Percentiles rank a stretch among this genome's conserved stretches.
Evolutionary conservation across 1,139 yeast genomes (phyloP).

Genomic region (Diutina siamensis): DNA sequence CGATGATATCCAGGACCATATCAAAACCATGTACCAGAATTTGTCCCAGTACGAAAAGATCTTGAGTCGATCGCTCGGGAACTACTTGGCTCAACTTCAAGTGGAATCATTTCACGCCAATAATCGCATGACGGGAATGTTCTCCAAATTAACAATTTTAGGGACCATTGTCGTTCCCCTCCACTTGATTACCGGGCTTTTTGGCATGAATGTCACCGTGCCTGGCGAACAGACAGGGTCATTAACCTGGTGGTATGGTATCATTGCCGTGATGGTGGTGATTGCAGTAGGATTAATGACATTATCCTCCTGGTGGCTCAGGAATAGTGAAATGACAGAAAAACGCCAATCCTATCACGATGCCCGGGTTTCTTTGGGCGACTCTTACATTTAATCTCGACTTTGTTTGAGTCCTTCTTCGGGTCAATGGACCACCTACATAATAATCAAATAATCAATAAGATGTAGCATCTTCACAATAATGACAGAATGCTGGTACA

Average conservation of each 20-base stretch:
- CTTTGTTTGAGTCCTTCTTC: no score
- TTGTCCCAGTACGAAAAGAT: slow-evolving; percentile 84
- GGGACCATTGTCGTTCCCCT: slow-evolving; percentile 89
- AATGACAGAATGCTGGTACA: no score
- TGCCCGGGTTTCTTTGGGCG: no score
- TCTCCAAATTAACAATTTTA: slow-evolving; percentile 77
- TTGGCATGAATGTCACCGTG: slow-evolving; percentile 90
- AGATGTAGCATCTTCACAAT: no score
- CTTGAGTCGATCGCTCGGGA: slow-evolving; percentile 82
- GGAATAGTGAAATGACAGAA: neutral
- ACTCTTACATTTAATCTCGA: no score
- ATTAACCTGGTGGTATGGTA: slow-evolving; percentile 15
- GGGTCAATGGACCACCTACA: no score
- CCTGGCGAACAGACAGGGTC: slow-evolving; percentile 53
- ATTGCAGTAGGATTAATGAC: slow-evolving; percentile 14
- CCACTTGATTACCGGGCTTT: slow-evolving; percentile 81
- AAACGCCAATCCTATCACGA: no score
- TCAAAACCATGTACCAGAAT: slow-evolving; percentile 90
- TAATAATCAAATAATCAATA: no score
- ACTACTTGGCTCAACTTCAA: slow-evolving; percentile 86
- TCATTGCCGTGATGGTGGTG: slow-evolving; percentile 25
- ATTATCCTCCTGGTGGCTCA: neutral
- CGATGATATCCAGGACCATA: slow-evolving; percentile 97
- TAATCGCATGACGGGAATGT: slow-evolving; percentile 72
- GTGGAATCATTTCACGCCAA: slow-evolving; percentile 84